Evolutionary conservation across 306 rosid species (phyloP), one percentile per base, ranked within the genome.

Genomic region (Cajanus cajan): DNA sequence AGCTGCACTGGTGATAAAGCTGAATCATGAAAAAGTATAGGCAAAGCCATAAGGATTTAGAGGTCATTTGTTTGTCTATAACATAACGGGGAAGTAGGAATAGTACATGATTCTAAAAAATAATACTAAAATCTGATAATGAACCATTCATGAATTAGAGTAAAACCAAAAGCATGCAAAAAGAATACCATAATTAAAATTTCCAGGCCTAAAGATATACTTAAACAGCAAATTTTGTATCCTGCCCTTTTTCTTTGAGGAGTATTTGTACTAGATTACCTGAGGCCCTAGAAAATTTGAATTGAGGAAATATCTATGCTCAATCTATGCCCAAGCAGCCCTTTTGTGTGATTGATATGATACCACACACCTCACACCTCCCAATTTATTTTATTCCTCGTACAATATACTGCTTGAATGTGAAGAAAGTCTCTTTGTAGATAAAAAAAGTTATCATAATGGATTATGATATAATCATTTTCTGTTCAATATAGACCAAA

Each of bases 71-170:
- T 55, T 21, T 22, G 15, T 22, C 15, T 22, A 10, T 0, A 12
- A n/a, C 4, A 4, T 9, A 11, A 16, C 13, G 12, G 37, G 73
- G 16, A 22, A 39, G 40, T 24, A 22, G 22, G 41, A 31, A 48
- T 10, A 48, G 1, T 0, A 22, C 16, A 45, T 13, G 16, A 45
- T 45, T 5, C 51, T n/a, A 0, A 45, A 16, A 13, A 16, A 45
- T 43, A 0, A 9, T 43, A 43, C 47, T 43, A 43, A 43, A n/a
- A 8, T 43, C 14, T 50, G 24, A 14, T 50, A 36, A 18, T 11
- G 25, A 43, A 43, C 47, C 62, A 12, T 67, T 34, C 54, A 8
- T 78, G 37, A 78, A 25, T 51, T 78, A 54, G 52, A 54, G 67
- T 28, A 54, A 78, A 54, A 37, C 40, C 21, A 39, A 67, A 67